Evolutionary conservation across 805 yeast species (phyloP).

Genomic region (Citeromyces matritensis): DNA sequence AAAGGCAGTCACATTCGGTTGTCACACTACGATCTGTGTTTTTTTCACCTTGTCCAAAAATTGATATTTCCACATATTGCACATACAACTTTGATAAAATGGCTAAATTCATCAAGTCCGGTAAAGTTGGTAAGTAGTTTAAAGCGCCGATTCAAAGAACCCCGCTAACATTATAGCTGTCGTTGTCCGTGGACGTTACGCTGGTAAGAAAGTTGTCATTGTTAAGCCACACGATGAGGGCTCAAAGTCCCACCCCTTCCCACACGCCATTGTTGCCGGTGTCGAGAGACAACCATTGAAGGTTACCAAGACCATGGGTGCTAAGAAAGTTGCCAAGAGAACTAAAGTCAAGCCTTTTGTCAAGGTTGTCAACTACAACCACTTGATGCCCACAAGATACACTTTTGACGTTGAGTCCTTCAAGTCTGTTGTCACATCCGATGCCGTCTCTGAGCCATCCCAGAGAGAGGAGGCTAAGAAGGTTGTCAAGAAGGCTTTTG

Average conservation of each 20-base stretch:
- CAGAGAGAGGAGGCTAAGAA: slow-evolving; percentile 99
- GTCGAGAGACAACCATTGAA: slow-evolving; percentile 96
- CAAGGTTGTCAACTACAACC: slow-evolving; percentile 99
- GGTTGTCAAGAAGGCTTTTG: slow-evolving; percentile 97
- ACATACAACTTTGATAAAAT: slow-evolving; percentile 26
- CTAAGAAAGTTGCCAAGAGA: slow-evolving; percentile 94
- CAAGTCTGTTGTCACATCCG: slow-evolving; percentile 84
- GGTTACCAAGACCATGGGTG: slow-evolving; percentile 90
- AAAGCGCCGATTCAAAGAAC: not conserved
- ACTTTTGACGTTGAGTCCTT: slow-evolving; percentile 91
- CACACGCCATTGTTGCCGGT: slow-evolving; percentile 99
- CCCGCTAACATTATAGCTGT: slow-evolving; percentile 53
- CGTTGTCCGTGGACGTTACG: slow-evolving; percentile 99
- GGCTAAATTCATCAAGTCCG: slow-evolving; percentile 99
- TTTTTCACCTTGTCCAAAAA: slow-evolving; percentile 1
- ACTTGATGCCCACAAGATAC: slow-evolving; percentile 99
- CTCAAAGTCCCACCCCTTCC: slow-evolving; percentile 96
- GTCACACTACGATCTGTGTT: not conserved
- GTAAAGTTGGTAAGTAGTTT: slow-evolving; percentile 88
- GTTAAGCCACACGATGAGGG: slow-evolving; percentile 98
- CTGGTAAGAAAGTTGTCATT: slow-evolving; percentile 99
- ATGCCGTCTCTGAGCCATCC: slow-evolving; percentile 92
- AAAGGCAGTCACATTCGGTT: not conserved
- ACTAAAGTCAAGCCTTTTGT: slow-evolving; percentile 98
- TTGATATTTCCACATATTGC: slow-evolving; percentile 3